These are phyloP conservation scores for Botrytis paeoniae DNA, from an alignment of 2,329 filamentous ascomycete genomes.

Conservation along the genomic window DNA sequence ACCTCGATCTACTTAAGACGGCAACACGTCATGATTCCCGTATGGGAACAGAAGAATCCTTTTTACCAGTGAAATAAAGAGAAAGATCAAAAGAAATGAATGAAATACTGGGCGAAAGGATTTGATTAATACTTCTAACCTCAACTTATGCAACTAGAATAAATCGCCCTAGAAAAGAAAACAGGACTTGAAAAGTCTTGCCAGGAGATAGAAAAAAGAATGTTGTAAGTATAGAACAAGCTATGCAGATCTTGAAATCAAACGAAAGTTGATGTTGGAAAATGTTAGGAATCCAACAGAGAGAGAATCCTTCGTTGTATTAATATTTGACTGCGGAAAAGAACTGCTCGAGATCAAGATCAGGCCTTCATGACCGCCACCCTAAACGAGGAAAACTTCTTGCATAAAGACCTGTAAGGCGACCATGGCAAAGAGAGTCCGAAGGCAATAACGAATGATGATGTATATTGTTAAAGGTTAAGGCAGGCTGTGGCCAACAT, in stretches of 20 bases:
- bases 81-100: background rate
- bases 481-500: background rate
- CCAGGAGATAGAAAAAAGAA: background rate
- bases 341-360: background rate
- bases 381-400: background rate
- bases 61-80: background rate
- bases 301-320: background rate
- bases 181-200: background rate
- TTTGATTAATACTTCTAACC: background rate
- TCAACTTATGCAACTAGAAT: background rate
- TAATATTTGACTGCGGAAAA: constrained; percentile 3
- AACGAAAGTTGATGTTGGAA: background rate
- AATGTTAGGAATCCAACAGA: background rate
- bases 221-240: background rate
- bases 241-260: background rate
- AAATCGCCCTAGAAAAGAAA: background rate
- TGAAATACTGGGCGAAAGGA: background rate
- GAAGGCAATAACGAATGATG: constrained; percentile 4
- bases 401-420: background rate
- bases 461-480: background rate
- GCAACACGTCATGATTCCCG: background rate
- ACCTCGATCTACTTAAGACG: constrained; percentile 3
- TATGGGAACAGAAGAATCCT: background rate
- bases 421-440: background rate
- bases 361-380: background rate